These are phyloP conservation scores for Ogataea minuta DNA, from an alignment of 805 yeast species.

Conservation along the genomic window DNA sequence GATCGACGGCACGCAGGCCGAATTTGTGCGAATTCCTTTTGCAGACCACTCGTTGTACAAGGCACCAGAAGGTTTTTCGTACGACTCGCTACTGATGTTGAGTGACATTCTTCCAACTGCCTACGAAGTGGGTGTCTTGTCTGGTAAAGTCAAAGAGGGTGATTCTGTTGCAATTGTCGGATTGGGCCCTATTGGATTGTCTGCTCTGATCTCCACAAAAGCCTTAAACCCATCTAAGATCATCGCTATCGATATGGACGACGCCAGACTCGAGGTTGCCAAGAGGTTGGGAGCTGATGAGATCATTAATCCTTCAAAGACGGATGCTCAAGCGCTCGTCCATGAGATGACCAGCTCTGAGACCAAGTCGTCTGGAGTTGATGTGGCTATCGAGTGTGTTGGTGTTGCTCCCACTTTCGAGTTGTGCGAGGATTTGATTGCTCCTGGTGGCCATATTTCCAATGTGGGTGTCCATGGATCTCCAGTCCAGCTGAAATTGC, in stretches of 20 bases:
- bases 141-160: conserved; percentile 50
- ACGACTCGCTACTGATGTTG: conserved; percentile 55
- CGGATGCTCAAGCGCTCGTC: conserved; percentile 37
- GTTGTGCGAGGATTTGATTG: conserved; percentile 52
- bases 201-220: conserved; percentile 57
- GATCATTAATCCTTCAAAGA: conserved; percentile 50
- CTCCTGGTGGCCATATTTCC: conserved; percentile 62
- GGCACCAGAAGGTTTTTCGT: conserved; percentile 32
- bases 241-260: conserved; percentile 59
- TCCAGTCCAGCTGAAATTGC: conserved; percentile 40
- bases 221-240: conserved; percentile 53
- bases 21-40: conserved; percentile 53
- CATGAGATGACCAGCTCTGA: conserved; percentile 32
- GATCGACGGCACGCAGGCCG: conserved; percentile 70
- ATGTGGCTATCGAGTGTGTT: conserved; percentile 63
- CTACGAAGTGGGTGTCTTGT: conserved; percentile 61
- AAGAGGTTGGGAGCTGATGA: conserved; percentile 59
- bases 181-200: conserved; percentile 65
- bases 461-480: conserved; percentile 59
- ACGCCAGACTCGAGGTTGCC: conserved; percentile 56
- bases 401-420: conserved; percentile 63
- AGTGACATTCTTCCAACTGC: conserved; percentile 69
- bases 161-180: conserved; percentile 65
- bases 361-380: conserved; percentile 48
- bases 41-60: conserved; percentile 41